phyloP scores from a whole-genome alignment of 1,284 basidiomycete species.

The Ceratobasidium sp. region DNA sequence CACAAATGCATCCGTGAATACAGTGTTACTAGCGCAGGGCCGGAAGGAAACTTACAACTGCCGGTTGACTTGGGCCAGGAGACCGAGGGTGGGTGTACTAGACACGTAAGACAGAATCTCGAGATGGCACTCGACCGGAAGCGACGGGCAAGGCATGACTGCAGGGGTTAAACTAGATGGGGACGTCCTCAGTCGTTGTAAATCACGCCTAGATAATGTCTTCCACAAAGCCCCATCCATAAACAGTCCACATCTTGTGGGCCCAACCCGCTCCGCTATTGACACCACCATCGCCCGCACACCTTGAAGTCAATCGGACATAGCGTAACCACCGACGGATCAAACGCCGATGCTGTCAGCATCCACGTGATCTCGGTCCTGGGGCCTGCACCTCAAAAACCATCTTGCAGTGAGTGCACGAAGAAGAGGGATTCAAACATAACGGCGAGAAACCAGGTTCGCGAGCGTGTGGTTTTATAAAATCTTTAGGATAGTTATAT shows the following conservation, averaged over 20 bases:
- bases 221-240: conserved; percentile 24
- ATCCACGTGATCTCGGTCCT: too few species aligned
- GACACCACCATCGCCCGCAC: too few species aligned
- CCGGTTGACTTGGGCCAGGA: conserved; percentile 4
- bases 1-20: too few species aligned
- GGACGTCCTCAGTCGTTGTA: not conserved
- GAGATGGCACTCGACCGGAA: conserved; percentile 23
- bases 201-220: conserved; percentile 13
- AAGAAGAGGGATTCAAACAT: too few species aligned
- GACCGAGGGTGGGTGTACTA: not conserved
- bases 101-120: conserved; percentile 21
- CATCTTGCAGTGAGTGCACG: too few species aligned
- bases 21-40: too few species aligned
- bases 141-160: conserved; percentile 12
- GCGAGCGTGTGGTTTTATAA: too few species aligned
- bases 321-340: not conserved
- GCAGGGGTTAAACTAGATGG: not conserved
- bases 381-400: too few species aligned
- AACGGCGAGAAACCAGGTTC: too few species aligned
- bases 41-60: conserved; percentile 18
- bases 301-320: not conserved
- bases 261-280: not conserved
- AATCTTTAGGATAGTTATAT: too few species aligned
- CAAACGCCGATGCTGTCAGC: not conserved
- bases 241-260: not conserved